Conservation (phyloP, 805 yeast species). For the Schizosaccharomyces japonicus region DNA sequence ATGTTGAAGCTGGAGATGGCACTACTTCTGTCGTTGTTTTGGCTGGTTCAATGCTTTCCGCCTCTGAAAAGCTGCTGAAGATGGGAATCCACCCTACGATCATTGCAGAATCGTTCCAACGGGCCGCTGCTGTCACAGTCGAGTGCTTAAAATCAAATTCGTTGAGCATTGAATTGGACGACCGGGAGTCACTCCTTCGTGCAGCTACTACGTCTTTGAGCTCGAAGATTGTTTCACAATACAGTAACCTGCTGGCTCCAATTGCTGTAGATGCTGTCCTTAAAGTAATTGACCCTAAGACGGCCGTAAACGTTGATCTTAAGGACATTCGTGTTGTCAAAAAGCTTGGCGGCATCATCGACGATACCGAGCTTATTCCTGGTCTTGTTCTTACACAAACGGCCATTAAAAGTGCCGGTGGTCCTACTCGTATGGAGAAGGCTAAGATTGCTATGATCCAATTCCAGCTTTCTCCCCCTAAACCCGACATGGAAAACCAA, state of each 20-base stretch:
- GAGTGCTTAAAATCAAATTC: constrained; percentile 71
- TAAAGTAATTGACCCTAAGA: constrained; percentile 37
- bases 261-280: constrained; percentile 84
- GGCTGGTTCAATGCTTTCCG: constrained; percentile 82
- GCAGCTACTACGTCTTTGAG: constrained; percentile 89
- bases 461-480: constrained; percentile 88
- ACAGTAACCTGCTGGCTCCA: constrained; percentile 65
- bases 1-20: constrained; percentile 96
- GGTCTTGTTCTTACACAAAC: constrained; percentile 87
- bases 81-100: constrained; percentile 87
- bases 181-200: constrained; percentile 59
- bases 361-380: constrained; percentile 75
- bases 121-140: constrained; percentile 64
- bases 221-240: constrained; percentile 88
- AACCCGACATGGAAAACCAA: constrained; percentile 93
- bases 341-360: constrained; percentile 93
- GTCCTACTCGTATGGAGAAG: constrained; percentile 83
- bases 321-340: constrained; percentile 72
- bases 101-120: constrained; percentile 78
- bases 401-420: constrained; percentile 76
- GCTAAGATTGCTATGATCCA: constrained; percentile 77
- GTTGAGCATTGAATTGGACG: constrained; percentile 49
- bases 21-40: constrained; percentile 91
- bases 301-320: constrained; percentile 52
- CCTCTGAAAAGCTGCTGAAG: constrained; percentile 71